These are phyloP conservation scores for Kodamaea arcana DNA, from an alignment of 1,139 yeast genomes.

Conservation along the genomic window DNA sequence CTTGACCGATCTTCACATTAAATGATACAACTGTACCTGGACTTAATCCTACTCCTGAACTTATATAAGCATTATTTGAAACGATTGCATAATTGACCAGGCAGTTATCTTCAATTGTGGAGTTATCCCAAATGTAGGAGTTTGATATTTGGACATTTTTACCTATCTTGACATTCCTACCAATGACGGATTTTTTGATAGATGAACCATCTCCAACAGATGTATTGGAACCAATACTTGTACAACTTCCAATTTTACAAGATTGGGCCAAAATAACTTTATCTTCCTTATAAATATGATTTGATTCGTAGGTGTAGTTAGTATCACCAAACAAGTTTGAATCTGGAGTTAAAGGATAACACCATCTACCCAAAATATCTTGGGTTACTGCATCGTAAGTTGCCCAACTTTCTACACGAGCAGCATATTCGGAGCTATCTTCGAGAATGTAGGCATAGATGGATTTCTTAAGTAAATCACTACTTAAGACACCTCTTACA, in stretches of 20 bases:
- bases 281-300: conserved; percentile 81
- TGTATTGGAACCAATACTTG: conserved; percentile 74
- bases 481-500: conserved; percentile 83
- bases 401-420: conserved; percentile 90
- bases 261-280: conserved; percentile 87
- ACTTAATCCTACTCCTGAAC: conserved; percentile 45
- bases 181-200: conserved; percentile 69
- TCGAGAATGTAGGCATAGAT: conserved; percentile 75
- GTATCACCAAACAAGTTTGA: conserved; percentile 68
- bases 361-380: conserved; percentile 86
- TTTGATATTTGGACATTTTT: conserved; percentile 64
- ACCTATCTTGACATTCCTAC: conserved; percentile 82
- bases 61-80: conserved; percentile 59
- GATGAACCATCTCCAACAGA: conserved; percentile 56
- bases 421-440: conserved; percentile 73
- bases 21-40: conserved; percentile 83
- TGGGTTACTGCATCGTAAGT: conserved; percentile 91
- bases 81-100: conserved; percentile 60
- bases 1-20: conserved; percentile 59
- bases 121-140: conserved; percentile 85
- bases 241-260: conserved; percentile 73
- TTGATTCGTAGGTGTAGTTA: conserved; percentile 72
- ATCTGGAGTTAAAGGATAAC: conserved; percentile 90
- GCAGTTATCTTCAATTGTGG: conserved; percentile 63
- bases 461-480: conserved; percentile 86